Evolutionary conservation across 139 green algal genomes (phyloP), one percentile per base, ranked within the genome.

Genomic region (Pleodorina starrii): DNA sequence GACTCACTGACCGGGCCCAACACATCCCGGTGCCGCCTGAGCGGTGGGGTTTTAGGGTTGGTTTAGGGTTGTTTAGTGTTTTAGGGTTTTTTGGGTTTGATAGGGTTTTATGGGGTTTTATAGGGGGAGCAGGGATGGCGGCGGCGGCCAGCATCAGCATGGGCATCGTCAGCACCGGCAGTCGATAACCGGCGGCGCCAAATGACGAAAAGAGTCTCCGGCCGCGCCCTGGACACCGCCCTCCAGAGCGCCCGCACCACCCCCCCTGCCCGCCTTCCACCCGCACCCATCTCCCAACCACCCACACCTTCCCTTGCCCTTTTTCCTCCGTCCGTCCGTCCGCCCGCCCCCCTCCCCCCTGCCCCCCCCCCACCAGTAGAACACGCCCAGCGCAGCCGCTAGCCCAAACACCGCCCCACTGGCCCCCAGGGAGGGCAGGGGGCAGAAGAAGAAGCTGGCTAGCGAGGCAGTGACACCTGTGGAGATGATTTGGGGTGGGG

Each of bases 351-450:
- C 68, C 68, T 14, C 12, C 19, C 19, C 32, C 32, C 69, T 35
- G 12, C 21, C n/a, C 23, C 50, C 51, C 36, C 93, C 91, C 5
- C 90, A 89, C 88, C 60, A 93, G 82, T 94, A 95, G 76, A 95
- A 96, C 51, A 95, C 21, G 2, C 40, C 94, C 60, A 96, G 89
- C 1, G 93, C 92, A 10, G 93, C 95, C 3, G 89, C 92, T 27
- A 96, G 63, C 9, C 95, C 95, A 88, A 96, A 97, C 19, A 96
- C 27, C 16, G 90, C 43, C 81, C 95, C 78, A 89, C 89, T 60
- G 69, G 93, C 90, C 21, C 92, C 92, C 29, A 94, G 59, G 7
- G 90, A 94, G 40, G 93, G 92, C 6, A 68, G 35, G 7, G 92
- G 83, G 36, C 85, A 92, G n/a, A 95, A 38, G 27, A 93, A 19